phyloP scores from a whole-genome alignment of 306 rosid species.

The Myrica gale region DNA sequence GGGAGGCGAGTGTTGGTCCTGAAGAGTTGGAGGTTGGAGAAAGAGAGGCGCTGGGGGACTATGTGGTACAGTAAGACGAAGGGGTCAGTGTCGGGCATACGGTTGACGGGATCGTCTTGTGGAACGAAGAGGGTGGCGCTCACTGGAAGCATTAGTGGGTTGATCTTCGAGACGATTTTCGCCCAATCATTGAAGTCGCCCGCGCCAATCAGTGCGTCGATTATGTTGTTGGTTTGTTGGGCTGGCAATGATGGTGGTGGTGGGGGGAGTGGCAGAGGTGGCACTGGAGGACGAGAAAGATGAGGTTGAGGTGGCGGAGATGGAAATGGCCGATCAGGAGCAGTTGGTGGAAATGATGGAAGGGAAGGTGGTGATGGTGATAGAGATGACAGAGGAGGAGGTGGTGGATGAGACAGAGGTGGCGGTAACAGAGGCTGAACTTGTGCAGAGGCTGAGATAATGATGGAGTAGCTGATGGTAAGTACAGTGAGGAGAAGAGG shows the following conservation, averaged over 20 bases:
- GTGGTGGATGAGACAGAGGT: too few relatives aligned
- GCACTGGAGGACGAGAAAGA: background rate
- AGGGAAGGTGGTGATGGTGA: background rate
- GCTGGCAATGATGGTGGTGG: conserved; percentile 3
- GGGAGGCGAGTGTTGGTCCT: conserved; percentile 49
- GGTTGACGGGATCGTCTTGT: conserved; percentile 1
- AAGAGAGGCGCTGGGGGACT: conserved; percentile 67
- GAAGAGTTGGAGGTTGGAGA: conserved; percentile 63
- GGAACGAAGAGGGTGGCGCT: conserved; percentile 72
- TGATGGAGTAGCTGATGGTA: background rate
- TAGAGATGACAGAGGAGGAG: background rate
- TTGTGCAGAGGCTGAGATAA: background rate
- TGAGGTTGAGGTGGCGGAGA: background rate
- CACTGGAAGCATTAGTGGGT: conserved; percentile 28
- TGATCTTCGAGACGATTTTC: conserved; percentile 32
- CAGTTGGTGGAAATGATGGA: background rate
- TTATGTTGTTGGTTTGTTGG: conserved; percentile 53
- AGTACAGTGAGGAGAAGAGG: conserved; percentile 1
- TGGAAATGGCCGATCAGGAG: background rate
- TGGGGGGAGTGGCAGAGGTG: background rate
- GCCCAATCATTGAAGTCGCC: conserved; percentile 58
- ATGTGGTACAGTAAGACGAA: conserved; percentile 61
- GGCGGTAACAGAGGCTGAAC: background rate
- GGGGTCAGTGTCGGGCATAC: conserved; percentile 31
- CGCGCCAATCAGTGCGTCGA: conserved; percentile 63